These are phyloP conservation scores for Dioscorea zingiberensis DNA, from an alignment of 106 monocot species.

Conservation along the genomic window DNA sequence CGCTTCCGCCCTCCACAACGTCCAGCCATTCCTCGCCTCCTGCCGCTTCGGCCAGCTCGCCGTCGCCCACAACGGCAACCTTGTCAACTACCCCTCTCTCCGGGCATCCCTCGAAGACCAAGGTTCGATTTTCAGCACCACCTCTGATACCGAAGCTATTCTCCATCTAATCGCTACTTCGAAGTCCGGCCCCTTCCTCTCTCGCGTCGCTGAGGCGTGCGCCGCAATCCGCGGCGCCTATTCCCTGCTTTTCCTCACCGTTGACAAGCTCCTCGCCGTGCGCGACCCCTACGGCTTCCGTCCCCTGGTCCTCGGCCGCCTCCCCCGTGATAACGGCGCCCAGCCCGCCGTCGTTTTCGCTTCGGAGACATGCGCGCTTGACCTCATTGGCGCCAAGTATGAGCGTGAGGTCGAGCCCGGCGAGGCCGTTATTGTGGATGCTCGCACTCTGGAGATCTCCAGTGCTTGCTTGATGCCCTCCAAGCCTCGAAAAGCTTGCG, in stretches of 20 bases:
- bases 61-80: slow-evolving; percentile 81
- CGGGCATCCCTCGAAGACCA: slow-evolving; percentile 35
- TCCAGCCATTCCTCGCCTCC: slow-evolving; percentile 71
- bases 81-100: slow-evolving; percentile 69
- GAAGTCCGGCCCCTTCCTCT: slow-evolving; percentile 58
- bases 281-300: slow-evolving; percentile 82
- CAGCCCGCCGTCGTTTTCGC: slow-evolving; percentile 49
- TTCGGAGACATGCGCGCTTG: slow-evolving; percentile 72
- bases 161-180: slow-evolving; percentile 76
- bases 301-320: slow-evolving; percentile 74
- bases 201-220: slow-evolving; percentile 54
- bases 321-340: slow-evolving; percentile 22
- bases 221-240: slow-evolving; percentile 55
- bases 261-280: slow-evolving; percentile 64
- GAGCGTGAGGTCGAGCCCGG: slow-evolving; percentile 47
- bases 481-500: slow-evolving; percentile 56
- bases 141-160: slow-evolving; percentile 68
- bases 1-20: slow-evolving; percentile 54
- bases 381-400: slow-evolving; percentile 57
- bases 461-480: slow-evolving; percentile 58
- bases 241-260: slow-evolving; percentile 61
- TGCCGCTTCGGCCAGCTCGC: slow-evolving; percentile 60
- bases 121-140: slow-evolving; percentile 83
- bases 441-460: slow-evolving; percentile 18
- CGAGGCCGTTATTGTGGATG: slow-evolving; percentile 31